Base-by-base conservation (phyloP, 1,284 basidiomycete genomes). In the Coniferiporia weirii region DNA sequence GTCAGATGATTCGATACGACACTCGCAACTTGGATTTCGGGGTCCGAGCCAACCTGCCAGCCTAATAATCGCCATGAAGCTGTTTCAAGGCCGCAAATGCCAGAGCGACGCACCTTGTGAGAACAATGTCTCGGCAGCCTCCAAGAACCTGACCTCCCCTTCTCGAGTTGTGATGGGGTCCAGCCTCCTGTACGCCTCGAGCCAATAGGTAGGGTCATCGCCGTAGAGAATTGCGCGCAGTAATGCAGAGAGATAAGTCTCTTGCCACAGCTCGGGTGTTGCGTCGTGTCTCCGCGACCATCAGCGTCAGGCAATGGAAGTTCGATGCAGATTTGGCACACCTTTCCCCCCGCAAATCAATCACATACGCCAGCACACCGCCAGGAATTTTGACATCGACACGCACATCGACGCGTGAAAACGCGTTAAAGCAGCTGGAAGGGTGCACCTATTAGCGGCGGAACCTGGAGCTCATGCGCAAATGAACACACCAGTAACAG, bases 301-400 rank as follows among this genome's bases (percentile, higher is more conserved):
- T n/a, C 59, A 54, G 44, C 44, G 15, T 9, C 44, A 43, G 10
- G 56, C 55, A 50, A 52, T 40, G 19, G 43, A 15, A 15, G 22
- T 32, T 55, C 49, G 15, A 35, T 35, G n/a, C 9, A 54, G 36
- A 48, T 34, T 22, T 38, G 75, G 27, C 84, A 64, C 67, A 93
- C 92, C 91, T 79, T 71, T 99, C 95, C 20, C 97, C 96, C 22
- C 96, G 85, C 56, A 97, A 73, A 73, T 99, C 97, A 22, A 99
- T 87, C 32, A 93, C 88, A 71, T 98, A 98, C 7, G 96, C 92
- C 66, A 91, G 86, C 1, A 99, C 97, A 22, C 95, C 95, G 46
- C 96, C 96, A 0, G 97, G 97, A 54, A 99, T 99, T 73, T 96
- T 96, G 60, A 98, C 97, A 65, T 99, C 96, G 6, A 99, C 95